Percentiles rank a stretch among this genome's conserved stretches.
phyloP scores from a whole-genome alignment of 2,329 filamentous ascomycete species.

The Neonectria faginata region DNA sequence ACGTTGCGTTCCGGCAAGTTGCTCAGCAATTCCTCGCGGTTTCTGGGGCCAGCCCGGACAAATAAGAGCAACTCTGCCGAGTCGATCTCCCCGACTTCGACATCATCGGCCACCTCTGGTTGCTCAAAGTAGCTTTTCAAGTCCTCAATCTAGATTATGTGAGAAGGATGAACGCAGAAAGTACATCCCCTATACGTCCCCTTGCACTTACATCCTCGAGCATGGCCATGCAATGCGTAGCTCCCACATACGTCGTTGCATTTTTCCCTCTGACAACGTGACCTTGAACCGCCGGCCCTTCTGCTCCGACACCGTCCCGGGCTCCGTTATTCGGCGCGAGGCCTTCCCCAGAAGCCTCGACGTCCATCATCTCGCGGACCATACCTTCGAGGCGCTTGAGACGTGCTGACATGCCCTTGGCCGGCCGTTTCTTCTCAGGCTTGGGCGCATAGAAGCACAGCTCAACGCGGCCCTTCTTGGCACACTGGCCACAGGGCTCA shows the following conservation, averaged over 20 bases:
- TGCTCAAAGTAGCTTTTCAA: conserved; percentile 69
- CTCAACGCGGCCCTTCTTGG: conserved; percentile 60
- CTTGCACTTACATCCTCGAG: conserved; percentile 64
- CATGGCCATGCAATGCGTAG: conserved; percentile 71
- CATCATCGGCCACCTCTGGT: conserved; percentile 52
- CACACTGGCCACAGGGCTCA: conserved; percentile 64
- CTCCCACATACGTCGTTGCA: conserved; percentile 66
- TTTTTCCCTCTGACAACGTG: conserved; percentile 58
- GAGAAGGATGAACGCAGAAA: conserved; percentile 3
- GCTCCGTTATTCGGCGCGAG: neutral
- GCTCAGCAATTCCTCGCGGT: conserved; percentile 60
- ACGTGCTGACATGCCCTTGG: conserved; percentile 65
- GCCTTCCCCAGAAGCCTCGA: conserved; percentile 43
- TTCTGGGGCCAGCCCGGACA: conserved; percentile 53
- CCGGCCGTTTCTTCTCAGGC: conserved; percentile 54
- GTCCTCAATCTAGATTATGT: conserved; percentile 64
- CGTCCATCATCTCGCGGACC: conserved; percentile 67
- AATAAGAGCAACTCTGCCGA: conserved; percentile 58
- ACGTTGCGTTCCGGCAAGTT: conserved; percentile 60
- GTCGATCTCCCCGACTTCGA: conserved; percentile 51
- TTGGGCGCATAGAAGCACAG: conserved; percentile 63
- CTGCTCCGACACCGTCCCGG: conserved; percentile 18
- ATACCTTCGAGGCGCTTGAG: conserved; percentile 68
- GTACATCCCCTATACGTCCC: neutral
- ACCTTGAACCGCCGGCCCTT: conserved; percentile 47